Evolutionary conservation across 2,329 filamentous ascomycete genomes (phyloP), one percentile per base, ranked within the genome.

Genomic region (Didymosphaeria variabile): DNA sequence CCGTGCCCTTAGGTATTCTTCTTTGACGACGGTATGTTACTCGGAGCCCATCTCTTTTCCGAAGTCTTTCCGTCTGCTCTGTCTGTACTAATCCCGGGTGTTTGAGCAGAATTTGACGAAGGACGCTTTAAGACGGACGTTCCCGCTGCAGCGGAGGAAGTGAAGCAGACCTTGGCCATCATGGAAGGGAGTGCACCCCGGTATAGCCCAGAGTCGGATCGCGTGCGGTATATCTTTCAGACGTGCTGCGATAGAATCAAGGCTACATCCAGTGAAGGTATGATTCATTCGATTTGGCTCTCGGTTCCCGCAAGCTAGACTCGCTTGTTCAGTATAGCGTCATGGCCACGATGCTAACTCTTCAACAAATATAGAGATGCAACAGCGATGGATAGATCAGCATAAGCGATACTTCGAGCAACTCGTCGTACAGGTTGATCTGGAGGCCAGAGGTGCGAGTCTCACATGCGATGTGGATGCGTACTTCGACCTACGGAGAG

Each of bases 181-280:
- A 42, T 55, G 52, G 32, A 40, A 40, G 52, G 36, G 12, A 6
- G 23, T 13, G 52, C 52, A 2, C 36, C 36, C 21, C 32, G 32
- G 40, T 55, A 44, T 19, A 42, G 34, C 15, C 26, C 34, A 29
- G 29, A 26, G 15, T 44, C 34, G 19, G 4, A 55, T 44, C 34
- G 2, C 6, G 34, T 55, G 52, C 52, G 36, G n/a, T 55, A 55
- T 31, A 55, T 55, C 12, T 55, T 55, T 21, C 52, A 53, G 32
- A 38, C 6, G 17, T 38, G 50, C 32, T 53, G 50, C 15, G 50
- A 53, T 19, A 55, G 36, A 17, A 31, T 55, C 21, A 49, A 32
- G 29, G 46, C 46, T 9, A 49, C 46, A 49, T 34, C 29, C 15
- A 49, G 46, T 32, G 23, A 31, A 49, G 46, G 46, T 31, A 49